Percentiles rank a stretch among this genome's conserved stretches.
These are phyloP conservation scores for Monotropa hypopitys DNA, from an alignment of 179 eudicot genomes.

Conservation along the genomic window DNA sequence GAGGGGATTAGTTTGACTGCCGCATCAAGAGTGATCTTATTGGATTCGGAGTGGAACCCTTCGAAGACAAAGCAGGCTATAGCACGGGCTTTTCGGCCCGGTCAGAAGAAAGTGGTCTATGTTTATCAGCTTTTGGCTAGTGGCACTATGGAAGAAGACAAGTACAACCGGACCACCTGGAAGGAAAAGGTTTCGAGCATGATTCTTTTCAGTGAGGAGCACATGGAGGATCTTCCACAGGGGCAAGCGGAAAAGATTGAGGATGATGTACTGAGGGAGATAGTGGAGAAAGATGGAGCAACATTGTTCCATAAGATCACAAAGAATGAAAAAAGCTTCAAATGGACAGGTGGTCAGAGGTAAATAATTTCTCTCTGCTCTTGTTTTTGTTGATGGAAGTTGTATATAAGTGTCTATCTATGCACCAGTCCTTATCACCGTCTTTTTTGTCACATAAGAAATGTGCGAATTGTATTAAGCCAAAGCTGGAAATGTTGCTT, in stretches of 20 bases:
- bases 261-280: constrained; percentile 75
- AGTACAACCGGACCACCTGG: constrained; percentile 73
- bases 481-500: neutral
- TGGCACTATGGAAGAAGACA: constrained; percentile 89
- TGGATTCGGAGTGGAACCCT: constrained; percentile 98
- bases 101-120: constrained; percentile 82
- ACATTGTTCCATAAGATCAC: constrained; percentile 72
- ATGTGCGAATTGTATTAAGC: neutral
- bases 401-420: neutral
- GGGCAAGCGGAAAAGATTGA: constrained; percentile 93
- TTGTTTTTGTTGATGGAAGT: neutral
- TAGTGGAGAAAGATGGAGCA: constrained; percentile 77
- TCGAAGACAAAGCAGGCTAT: constrained; percentile 95
- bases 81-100: constrained; percentile 89
- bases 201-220: constrained; percentile 81
- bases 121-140: constrained; percentile 77
- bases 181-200: constrained; percentile 95
- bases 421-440: neutral
- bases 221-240: constrained; percentile 77
- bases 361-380: neutral
- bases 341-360: constrained; percentile 20
- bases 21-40: constrained; percentile 82
- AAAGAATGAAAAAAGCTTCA: constrained; percentile 72
- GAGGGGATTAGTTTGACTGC: constrained; percentile 95
- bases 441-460: neutral